Evolutionary conservation across 208 protist genomes (phyloP).

Genomic region (Wallacemonas collosoma): DNA sequence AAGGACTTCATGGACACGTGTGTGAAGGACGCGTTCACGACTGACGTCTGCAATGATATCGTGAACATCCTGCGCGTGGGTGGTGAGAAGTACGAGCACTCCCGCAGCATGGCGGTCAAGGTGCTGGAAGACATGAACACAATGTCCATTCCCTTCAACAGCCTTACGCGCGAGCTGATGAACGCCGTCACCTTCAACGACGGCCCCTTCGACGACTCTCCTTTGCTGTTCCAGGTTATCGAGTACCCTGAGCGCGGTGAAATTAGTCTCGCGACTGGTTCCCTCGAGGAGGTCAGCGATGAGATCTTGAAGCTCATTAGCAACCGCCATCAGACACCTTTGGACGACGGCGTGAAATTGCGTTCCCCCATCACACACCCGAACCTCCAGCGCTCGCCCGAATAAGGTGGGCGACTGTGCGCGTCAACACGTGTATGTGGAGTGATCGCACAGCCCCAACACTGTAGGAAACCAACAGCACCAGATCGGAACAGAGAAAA

Average conservation of each 20-base stretch:
- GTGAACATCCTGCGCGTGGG: constrained; percentile 87
- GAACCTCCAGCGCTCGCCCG: constrained; percentile 81
- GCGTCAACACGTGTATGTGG: neutral
- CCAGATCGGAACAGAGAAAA: too few species aligned
- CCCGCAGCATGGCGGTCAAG: constrained; percentile 70
- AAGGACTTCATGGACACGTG: constrained; percentile 52
- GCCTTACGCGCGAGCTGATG: constrained; percentile 69
- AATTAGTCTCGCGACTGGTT: constrained; percentile 52
- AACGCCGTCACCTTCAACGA: constrained; percentile 77
- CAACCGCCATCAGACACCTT: constrained; percentile 81
- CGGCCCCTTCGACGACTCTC: constrained; percentile 83
- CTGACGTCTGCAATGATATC: constrained; percentile 84
- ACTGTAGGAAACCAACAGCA: neutral
- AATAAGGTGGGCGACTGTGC: constrained; percentile 35
- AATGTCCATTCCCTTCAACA: constrained; percentile 75
- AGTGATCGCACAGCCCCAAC: neutral
- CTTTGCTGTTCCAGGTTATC: constrained; percentile 84
- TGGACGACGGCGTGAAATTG: constrained; percentile 75
- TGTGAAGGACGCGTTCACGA: constrained; percentile 68
- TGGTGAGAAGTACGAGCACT: constrained; percentile 70
- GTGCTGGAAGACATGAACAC: constrained; percentile 91
- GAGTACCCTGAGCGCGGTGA: constrained; percentile 92
- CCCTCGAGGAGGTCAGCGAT: constrained; percentile 67
- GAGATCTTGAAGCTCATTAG: constrained; percentile 77
- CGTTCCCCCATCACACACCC: constrained; percentile 74